Base-by-base conservation (phyloP, 768 basidiomycete genomes). In the Paxillus involutus region DNA sequence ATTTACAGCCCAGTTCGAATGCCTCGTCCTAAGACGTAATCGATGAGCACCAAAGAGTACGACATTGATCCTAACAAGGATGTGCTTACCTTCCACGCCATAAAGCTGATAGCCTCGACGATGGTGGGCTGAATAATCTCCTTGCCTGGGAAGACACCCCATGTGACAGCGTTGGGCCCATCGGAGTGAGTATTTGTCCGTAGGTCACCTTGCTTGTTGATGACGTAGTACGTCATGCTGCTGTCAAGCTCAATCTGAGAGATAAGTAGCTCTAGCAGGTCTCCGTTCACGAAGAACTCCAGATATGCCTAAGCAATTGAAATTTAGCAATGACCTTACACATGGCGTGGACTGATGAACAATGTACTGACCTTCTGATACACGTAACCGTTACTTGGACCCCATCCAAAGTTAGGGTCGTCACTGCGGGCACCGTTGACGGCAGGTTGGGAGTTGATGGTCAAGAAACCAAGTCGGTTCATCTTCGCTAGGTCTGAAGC, bases 81-180 rank as follows among this genome's bases (percentile, higher is more conserved):
- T 46, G 47, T 19, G 69, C 78, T 40, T 48, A 86, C 91, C 83
- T 96, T 96, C 94, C 94, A 97, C 14, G 94, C 94, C 90, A 96
- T 95, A 79, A 97, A 97, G 66, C 93, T 95, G 63, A 96, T 89
- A 3, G 94, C 92, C 70, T 98, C 95, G 19, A 98, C 95, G 57
- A 97, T 93, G 17, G 95, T 98, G 19, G 95, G 95, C 67, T 96
- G 94, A 44, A 96, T 75, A 61, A 97, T 91, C 76, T 97, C 95
- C 71, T 98, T 98, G 52, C 92, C 91, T 5, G 95, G 93, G 80
- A 96, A 98, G 9, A 97, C 92, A 58, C 95, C 95, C 95, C 95
- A 98, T 1, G 95, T 98, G 16, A 98, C 94, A n/a, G 95, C 95
- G 63, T 97, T 98, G 26, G 97, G 95, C 3, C 95, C 94, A 47